Evolutionary conservation across 2,329 filamentous ascomycete species (phyloP).

Genomic region (Monilinia laxa): DNA sequence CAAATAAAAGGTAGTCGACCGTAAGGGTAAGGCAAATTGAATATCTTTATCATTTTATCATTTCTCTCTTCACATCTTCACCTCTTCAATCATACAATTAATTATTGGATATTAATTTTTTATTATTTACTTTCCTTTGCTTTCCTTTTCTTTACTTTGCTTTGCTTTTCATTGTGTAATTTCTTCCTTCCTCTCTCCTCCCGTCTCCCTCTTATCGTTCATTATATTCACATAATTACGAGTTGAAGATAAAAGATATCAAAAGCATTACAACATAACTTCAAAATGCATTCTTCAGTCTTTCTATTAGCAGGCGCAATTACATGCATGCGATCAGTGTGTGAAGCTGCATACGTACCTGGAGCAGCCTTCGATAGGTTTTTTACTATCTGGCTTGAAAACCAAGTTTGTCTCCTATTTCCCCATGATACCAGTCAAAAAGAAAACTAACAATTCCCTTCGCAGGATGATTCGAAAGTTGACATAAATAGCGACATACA

Average conservation of each 20-base stretch:
- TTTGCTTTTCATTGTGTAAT: background rate
- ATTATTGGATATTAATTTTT: background rate
- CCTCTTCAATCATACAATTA: too few species aligned
- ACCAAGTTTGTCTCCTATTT: conserved; percentile 44
- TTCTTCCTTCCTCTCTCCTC: background rate
- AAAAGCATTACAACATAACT: background rate
- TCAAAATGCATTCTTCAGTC: conserved; percentile 11
- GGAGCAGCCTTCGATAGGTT: conserved; percentile 61
- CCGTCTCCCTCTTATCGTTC: background rate
- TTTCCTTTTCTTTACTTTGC: background rate
- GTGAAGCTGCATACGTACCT: conserved; percentile 29
- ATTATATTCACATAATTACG: background rate
- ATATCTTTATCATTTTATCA: background rate
- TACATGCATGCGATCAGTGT: background rate
- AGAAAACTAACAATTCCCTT: background rate
- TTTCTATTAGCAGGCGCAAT: background rate
- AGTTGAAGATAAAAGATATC: background rate
- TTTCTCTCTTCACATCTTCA: too few species aligned
- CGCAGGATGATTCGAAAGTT: conserved; percentile 47
- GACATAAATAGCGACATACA: conserved; percentile 44
- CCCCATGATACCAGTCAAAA: background rate
- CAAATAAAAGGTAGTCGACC: background rate
- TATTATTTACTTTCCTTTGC: background rate
- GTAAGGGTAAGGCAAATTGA: background rate
- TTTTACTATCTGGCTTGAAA: conserved; percentile 63